Conservation (phyloP, 129 eudicot species). For the Daucus carota region DH1_v3.0 NC_030383.2:9970001-9970500, state of each 20-base stretch:
- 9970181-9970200: background rate
- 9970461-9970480: conserved; percentile 8
- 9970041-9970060: background rate
- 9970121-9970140: background rate
- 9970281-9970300: background rate
- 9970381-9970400: background rate
- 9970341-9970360: conserved; percentile 4
- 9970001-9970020: conserved; percentile 13
- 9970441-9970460: conserved; percentile 10
- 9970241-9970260: background rate
- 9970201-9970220: background rate
- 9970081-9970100: background rate
- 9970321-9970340: background rate
- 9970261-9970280: background rate
- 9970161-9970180: background rate
- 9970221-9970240: background rate
- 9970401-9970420: background rate
- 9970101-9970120: background rate
- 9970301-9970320: background rate
- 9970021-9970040: background rate
- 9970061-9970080: background rate
- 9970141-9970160: background rate
- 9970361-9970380: background rate
- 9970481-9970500: conserved; percentile 8
- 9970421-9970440: too few species aligned